Percentiles rank a stretch among this genome's conserved stretches.
Evolutionary conservation across 1,284 basidiomycete species (phyloP).

Genomic region (Anthracocystis panici-leucophaei): DNA sequence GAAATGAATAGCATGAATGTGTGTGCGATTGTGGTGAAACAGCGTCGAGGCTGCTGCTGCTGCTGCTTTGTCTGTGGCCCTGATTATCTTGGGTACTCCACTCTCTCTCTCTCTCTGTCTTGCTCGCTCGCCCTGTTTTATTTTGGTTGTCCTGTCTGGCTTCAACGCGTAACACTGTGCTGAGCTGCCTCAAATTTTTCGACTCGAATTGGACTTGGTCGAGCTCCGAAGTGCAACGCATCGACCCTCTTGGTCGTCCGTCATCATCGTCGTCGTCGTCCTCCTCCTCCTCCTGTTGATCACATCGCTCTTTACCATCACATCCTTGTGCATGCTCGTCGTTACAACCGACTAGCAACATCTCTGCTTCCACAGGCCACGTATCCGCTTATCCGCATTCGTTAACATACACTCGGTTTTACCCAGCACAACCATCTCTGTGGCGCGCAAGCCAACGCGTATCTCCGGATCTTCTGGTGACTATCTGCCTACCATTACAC

Average conservation of each 20-base stretch:
- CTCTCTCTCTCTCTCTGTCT: slow-evolving; percentile 1
- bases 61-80: not conserved
- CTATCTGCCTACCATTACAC: not conserved
- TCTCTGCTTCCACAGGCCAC: not conserved
- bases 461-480: slow-evolving; percentile 1
- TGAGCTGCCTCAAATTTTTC: slow-evolving; percentile 30
- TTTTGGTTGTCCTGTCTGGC: not conserved
- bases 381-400: not conserved
- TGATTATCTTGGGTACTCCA: slow-evolving; percentile 3
- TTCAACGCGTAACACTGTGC: slow-evolving; percentile 20
- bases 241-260: slow-evolving; percentile 11
- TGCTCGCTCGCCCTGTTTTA: not conserved
- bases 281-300: not conserved
- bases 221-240: slow-evolving; percentile 14
- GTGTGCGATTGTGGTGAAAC: too few relatives aligned
- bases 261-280: not conserved
- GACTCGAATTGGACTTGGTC: slow-evolving; percentile 9
- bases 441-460: slow-evolving; percentile 13
- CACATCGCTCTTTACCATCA: slow-evolving; percentile 1
- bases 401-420: too few relatives aligned
- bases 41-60: not conserved
- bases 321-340: not conserved
- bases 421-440: not conserved
- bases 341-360: not conserved
- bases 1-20: too few relatives aligned